Conservation (phyloP, 1,139 yeast species). For the Hemisphaericaspora xylofermentans region DNA sequence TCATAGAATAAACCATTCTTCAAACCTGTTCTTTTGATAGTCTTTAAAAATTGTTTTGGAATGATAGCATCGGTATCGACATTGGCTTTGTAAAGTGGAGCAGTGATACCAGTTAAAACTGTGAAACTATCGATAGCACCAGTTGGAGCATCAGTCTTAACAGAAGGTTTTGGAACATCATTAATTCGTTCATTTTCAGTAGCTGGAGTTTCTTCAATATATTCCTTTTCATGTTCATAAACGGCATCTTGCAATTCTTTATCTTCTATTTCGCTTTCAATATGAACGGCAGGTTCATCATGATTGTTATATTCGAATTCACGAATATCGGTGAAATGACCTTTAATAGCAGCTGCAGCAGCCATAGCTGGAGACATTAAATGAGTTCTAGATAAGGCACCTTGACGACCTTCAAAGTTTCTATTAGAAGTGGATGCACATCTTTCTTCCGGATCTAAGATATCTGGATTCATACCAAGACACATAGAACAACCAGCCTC, state of each 20-base stretch:
- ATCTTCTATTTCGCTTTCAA: constrained; percentile 54
- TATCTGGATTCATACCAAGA: constrained; percentile 98
- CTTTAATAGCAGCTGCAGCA: constrained; percentile 94
- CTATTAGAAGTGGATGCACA: constrained; percentile 99
- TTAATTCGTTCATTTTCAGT: constrained; percentile 49
- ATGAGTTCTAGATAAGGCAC: constrained; percentile 94
- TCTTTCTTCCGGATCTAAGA: constrained; percentile 89
- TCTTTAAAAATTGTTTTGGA: constrained; percentile 96
- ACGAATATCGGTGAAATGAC: constrained; percentile 89
- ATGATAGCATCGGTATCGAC: constrained; percentile 98
- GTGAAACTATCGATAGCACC: constrained; percentile 74
- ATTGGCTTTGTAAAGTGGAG: constrained; percentile 91
- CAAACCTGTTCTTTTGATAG: constrained; percentile 95
- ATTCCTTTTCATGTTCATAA: constrained; percentile 67
- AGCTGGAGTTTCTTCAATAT: constrained; percentile 36
- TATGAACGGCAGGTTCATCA: constrained; percentile 60
- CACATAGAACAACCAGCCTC: constrained; percentile 99
- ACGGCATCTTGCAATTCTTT: constrained; percentile 65
- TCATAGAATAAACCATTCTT: constrained; percentile 87
- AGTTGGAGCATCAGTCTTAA: constrained; percentile 20
- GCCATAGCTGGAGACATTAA: constrained; percentile 99
- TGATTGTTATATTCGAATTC: constrained; percentile 62
- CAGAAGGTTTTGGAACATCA: constrained; percentile 50
- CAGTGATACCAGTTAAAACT: constrained; percentile 80
- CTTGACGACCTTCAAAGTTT: constrained; percentile 99